Percentiles rank a stretch among this genome's conserved stretches.
Evolutionary conservation across 225 moss, liverwort and hornwort species (phyloP).

Genomic region (Takakia lepidozioides): DNA sequence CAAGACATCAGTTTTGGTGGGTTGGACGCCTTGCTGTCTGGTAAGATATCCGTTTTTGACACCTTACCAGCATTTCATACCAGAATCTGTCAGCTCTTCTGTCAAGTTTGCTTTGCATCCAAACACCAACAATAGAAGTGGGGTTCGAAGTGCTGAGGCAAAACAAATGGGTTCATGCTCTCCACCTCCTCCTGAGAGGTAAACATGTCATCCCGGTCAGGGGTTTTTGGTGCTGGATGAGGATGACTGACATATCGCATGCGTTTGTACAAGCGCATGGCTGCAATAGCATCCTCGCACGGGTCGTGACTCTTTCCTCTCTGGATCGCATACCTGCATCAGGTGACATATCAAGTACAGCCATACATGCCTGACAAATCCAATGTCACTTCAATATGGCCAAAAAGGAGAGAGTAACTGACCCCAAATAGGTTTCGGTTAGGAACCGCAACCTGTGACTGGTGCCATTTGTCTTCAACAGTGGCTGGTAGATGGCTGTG

Average conservation of each 20-base stretch:
- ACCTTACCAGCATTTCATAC: too few relatives aligned
- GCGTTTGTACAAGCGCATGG: constrained; percentile 54
- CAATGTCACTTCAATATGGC: too few relatives aligned
- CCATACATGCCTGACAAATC: background rate
- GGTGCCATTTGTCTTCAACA: constrained; percentile 58
- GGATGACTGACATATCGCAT: constrained; percentile 36
- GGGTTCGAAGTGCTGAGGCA: constrained; percentile 19
- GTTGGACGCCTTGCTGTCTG: too few relatives aligned
- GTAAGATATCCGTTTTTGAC: too few relatives aligned
- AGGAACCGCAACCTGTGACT: constrained; percentile 63
- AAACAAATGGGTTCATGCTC: constrained; percentile 12
- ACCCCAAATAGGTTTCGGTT: constrained; percentile 55
- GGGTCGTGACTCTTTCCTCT: constrained; percentile 43
- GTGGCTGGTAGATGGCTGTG: constrained; percentile 48
- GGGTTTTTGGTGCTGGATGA: constrained; percentile 4
- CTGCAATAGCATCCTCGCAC: constrained; percentile 58
- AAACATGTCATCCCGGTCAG: constrained; percentile 19
- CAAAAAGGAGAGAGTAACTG: constrained; percentile 4
- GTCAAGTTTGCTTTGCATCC: constrained; percentile 20
- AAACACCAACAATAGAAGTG: constrained; percentile 55
- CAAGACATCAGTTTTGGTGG: too few relatives aligned
- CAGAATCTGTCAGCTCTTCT: too few relatives aligned
- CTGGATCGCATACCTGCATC: constrained; percentile 57
- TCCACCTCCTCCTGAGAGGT: constrained; percentile 7
- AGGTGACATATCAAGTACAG: background rate